Evolutionary conservation across 2,329 filamentous ascomycete genomes (phyloP), one percentile per base, ranked within the genome.

Genomic region (Mollisiaceae sp.): DNA sequence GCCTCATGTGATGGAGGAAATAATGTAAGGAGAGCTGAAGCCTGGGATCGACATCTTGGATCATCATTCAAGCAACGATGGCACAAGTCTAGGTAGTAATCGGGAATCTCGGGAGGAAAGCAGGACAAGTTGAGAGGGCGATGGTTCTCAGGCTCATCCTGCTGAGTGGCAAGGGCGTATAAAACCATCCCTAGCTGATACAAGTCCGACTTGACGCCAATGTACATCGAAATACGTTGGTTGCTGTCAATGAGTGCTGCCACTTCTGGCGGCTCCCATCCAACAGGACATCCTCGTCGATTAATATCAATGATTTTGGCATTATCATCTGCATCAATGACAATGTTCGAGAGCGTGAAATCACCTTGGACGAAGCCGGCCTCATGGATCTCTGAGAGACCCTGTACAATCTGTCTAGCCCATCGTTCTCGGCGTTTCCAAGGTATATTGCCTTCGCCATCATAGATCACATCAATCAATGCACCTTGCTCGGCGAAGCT

Each of bases 281-380:
- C 94, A 4, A 98, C 92, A 0, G 95, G 95, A 74, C 95, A 99
- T n/a, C 95, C 95, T 72, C 95, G 86, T 63, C 95, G 86, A 79
- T 99, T 99, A 80, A 99, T 97, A 78, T 99, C 95, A 75, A 99
- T 99, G 71, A 99, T 98, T 74, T 96, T 94, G 9, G 94, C 95
- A 74, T 97, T 86, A 75, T 93, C 89, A 52, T 91, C 80, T 14
- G 85, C 84, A 77, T 98, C 93, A 73, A 99, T 91, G 67, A 99
- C 95, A 70, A 99, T 97, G 76, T 99, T 99, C 5, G 94, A 97
- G 35, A 99, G 83, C 0, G 95, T 99, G 70, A 99, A 97, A 76
- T 99, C 95, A 27, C 95, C 95, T 75, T 99, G 95, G 12, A 99
- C 95, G 77, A 97, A 98, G 4, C 95, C 95, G 24, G 92, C 90